These are phyloP conservation scores for Akebia trifoliata DNA, from an alignment of 164 flowering plant genomes.

Conservation along the genomic window DNA sequence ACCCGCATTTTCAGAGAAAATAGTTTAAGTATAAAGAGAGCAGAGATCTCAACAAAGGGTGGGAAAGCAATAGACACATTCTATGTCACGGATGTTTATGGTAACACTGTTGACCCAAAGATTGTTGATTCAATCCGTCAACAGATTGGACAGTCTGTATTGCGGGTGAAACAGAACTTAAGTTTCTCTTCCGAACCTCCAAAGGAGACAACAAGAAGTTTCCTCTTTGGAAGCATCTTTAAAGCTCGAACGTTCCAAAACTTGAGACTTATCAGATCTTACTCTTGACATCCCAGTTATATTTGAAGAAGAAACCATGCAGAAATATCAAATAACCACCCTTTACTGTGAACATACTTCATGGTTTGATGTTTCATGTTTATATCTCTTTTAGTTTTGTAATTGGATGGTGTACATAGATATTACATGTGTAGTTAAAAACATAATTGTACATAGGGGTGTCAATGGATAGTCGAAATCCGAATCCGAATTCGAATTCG, in stretches of 20 bases:
- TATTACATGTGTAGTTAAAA: slow-evolving; percentile 15
- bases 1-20: slow-evolving; percentile 85
- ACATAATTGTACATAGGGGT: slow-evolving; percentile 9
- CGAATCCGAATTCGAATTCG: too few species aligned
- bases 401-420: slow-evolving; percentile 16
- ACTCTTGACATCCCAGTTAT: slow-evolving; percentile 23
- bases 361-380: slow-evolving; percentile 2
- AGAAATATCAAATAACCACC: slow-evolving; percentile 11
- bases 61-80: slow-evolving; percentile 71
- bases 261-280: slow-evolving; percentile 53
- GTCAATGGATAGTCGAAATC: too few species aligned
- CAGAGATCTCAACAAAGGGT: slow-evolving; percentile 65
- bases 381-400: slow-evolving; percentile 7
- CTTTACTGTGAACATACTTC: slow-evolving; percentile 17
- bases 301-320: slow-evolving; percentile 14
- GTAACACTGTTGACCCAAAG: slow-evolving; percentile 65
- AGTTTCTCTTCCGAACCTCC: slow-evolving; percentile 26
- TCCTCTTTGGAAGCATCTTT: slow-evolving; percentile 58
- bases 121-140: slow-evolving; percentile 56
- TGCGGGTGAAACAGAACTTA: slow-evolving; percentile 49
- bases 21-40: slow-evolving; percentile 63
- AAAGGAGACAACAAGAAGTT: slow-evolving; percentile 45
- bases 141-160: slow-evolving; percentile 51
- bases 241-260: slow-evolving; percentile 44
- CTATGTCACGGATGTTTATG: slow-evolving; percentile 70